phyloP scores from a whole-genome alignment of 2,329 filamentous ascomycete genomes.

The Blumeria graminis region DNA sequence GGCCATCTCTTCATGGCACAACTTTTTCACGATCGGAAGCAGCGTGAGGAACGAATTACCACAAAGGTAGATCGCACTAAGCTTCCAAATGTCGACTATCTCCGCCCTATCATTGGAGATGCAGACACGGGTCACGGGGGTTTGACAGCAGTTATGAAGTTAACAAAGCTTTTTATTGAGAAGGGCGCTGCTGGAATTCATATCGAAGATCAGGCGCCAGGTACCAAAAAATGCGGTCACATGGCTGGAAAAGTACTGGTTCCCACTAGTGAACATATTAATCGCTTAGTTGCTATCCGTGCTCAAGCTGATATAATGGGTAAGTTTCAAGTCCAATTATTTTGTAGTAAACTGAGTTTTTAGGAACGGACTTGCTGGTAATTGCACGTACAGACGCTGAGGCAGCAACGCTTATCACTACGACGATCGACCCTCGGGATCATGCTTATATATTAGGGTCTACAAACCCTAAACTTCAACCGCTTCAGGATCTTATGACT shows the following conservation, averaged over 20 bases:
- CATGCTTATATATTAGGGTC: conserved; percentile 78
- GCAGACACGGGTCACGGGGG: conserved; percentile 94
- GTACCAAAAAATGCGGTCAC: conserved; percentile 98
- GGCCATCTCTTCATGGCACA: conserved; percentile 94
- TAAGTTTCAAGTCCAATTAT: conserved; percentile 13
- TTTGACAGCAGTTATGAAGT: conserved; percentile 97
- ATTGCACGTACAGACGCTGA: conserved; percentile 93
- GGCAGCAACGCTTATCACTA: conserved; percentile 89
- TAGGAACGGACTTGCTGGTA: conserved; percentile 62
- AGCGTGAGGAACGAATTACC: conserved; percentile 77
- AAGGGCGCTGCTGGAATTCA: conserved; percentile 93
- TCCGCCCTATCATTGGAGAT: conserved; percentile 88
- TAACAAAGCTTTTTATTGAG: conserved; percentile 93
- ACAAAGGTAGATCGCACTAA: conserved; percentile 41
- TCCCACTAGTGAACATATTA: conserved; percentile 93
- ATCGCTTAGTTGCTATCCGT: conserved; percentile 84
- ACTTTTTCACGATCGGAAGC: conserved; percentile 98
- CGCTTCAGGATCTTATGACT: conserved; percentile 76
- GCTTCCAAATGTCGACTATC: conserved; percentile 68
- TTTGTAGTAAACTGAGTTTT: too few relatives aligned
- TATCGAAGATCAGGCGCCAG: conserved; percentile 94
- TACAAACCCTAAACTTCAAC: conserved; percentile 65
- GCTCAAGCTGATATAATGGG: conserved; percentile 98
- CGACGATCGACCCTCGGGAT: conserved; percentile 85
- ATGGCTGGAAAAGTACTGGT: conserved; percentile 98